These are phyloP conservation scores for Millerozyma acaciae DNA, from an alignment of 805 yeast species.

Conservation along the genomic window DNA sequence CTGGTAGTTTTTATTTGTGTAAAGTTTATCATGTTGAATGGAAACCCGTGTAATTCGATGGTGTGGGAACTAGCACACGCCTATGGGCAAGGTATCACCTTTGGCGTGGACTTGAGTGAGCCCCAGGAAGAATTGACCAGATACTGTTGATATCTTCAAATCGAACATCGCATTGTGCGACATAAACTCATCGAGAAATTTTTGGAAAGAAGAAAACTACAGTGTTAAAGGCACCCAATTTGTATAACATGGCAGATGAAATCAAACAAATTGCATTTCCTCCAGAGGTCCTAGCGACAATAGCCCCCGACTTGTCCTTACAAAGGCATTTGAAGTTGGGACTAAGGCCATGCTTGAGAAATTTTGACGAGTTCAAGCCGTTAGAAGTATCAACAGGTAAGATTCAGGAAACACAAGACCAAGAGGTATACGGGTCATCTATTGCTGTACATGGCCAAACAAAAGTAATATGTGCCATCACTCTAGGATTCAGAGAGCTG, in stretches of 20 bases:
- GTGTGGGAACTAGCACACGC: no score
- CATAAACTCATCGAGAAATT: no score
- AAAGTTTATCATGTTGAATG: no score
- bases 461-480: slow-evolving; percentile 65
- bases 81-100: no score
- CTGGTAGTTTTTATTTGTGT: no score
- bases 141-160: no score
- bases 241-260: slow-evolving; percentile 10
- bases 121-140: no score
- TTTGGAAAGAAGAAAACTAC: no score
- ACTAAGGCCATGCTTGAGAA: slow-evolving; percentile 70
- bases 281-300: slow-evolving; percentile 75
- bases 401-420: slow-evolving; percentile 30
- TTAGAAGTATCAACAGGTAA: slow-evolving; percentile 41
- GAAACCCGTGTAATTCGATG: no score
- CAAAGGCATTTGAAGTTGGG: slow-evolving; percentile 75
- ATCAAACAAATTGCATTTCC: slow-evolving; percentile 54
- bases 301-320: slow-evolving; percentile 81
- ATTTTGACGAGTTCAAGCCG: slow-evolving; percentile 67
- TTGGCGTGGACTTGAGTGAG: no score
- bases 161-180: no score
- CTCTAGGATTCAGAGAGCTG: slow-evolving; percentile 63
- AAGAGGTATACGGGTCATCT: slow-evolving; percentile 55
- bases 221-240: no score
- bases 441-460: slow-evolving; percentile 70